Percentiles rank a stretch among this genome's conserved stretches.
These are phyloP conservation scores for Phylloboletellus chloephorus DNA, from an alignment of 1,284 basidiomycete genomes.

Conservation along the genomic window DNA sequence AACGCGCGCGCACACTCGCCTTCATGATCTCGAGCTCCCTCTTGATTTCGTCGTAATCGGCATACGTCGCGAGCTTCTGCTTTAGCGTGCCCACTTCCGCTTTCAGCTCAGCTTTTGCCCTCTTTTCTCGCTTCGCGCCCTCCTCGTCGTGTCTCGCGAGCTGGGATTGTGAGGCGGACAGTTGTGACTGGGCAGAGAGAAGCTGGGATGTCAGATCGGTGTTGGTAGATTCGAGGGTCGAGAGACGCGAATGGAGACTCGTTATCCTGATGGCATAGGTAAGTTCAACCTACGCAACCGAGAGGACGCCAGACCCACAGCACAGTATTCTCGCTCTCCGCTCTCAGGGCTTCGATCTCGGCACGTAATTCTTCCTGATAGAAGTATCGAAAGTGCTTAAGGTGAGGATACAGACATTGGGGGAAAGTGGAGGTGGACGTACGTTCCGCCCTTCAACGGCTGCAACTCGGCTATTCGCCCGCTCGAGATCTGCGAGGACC, in stretches of 20 bases:
- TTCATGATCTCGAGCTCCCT: constrained; percentile 96
- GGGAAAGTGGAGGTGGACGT: constrained; percentile 18
- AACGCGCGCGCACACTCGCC: constrained; percentile 40
- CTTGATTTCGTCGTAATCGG: constrained; percentile 93
- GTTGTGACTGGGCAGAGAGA: constrained; percentile 20
- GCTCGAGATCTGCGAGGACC: constrained; percentile 86
- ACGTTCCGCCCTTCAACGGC: constrained; percentile 92
- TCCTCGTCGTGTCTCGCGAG: constrained; percentile 20
- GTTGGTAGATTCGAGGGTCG: constrained; percentile 45
- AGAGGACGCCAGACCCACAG: constrained; percentile 43
- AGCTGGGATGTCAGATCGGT: constrained; percentile 19
- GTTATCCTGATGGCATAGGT: constrained; percentile 57
- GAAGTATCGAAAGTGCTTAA: neutral
- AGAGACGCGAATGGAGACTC: constrained; percentile 66
- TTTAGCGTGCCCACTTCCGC: constrained; percentile 66
- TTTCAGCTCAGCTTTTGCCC: constrained; percentile 34
- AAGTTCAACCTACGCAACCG: neutral
- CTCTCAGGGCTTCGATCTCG: constrained; percentile 86
- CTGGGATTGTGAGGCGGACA: constrained; percentile 19
- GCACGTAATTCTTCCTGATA: constrained; percentile 82
- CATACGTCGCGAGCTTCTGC: constrained; percentile 63
- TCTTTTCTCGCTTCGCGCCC: constrained; percentile 15
- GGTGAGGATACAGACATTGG: neutral
- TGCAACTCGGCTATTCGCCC: constrained; percentile 88
- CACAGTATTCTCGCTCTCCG: constrained; percentile 72